These are phyloP conservation scores for Musa troglodytarum DNA, from an alignment of 176 grass and related monocot genomes.

Conservation along the genomic window DNA sequence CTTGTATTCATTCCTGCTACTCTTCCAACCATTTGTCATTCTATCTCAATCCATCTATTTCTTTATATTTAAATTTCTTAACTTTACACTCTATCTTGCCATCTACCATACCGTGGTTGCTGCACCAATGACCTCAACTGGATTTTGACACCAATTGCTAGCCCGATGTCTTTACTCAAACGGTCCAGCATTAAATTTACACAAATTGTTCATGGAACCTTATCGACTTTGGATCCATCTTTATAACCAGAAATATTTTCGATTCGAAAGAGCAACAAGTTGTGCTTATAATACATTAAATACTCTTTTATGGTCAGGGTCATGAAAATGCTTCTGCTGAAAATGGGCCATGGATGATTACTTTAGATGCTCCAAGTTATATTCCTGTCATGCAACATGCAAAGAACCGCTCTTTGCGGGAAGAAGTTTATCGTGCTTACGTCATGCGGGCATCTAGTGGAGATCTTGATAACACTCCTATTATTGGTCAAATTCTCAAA, in stretches of 20 bases:
- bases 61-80: no score
- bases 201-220: neutral
- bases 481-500: constrained; percentile 71
- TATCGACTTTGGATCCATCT: neutral
- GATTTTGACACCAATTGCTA: neutral
- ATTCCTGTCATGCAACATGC: constrained; percentile 94
- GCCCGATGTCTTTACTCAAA: neutral
- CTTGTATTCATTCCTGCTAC: no score
- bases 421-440: constrained; percentile 87
- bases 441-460: constrained; percentile 65
- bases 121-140: neutral
- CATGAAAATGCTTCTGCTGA: constrained; percentile 89
- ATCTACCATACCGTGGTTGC: neutral
- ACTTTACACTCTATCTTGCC: neutral
- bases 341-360: constrained; percentile 89
- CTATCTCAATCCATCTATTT: no score
- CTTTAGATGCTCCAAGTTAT: constrained; percentile 82
- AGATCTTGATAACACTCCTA: constrained; percentile 82
- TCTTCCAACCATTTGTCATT: no score
- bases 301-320: constrained; percentile 35
- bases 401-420: constrained; percentile 62
- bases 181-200: neutral
- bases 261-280: neutral
- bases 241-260: neutral
- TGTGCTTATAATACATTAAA: constrained; percentile 1